Conservation (phyloP, 2,329 filamentous ascomycete species). For the Sclerotinia nivalis region DNA sequence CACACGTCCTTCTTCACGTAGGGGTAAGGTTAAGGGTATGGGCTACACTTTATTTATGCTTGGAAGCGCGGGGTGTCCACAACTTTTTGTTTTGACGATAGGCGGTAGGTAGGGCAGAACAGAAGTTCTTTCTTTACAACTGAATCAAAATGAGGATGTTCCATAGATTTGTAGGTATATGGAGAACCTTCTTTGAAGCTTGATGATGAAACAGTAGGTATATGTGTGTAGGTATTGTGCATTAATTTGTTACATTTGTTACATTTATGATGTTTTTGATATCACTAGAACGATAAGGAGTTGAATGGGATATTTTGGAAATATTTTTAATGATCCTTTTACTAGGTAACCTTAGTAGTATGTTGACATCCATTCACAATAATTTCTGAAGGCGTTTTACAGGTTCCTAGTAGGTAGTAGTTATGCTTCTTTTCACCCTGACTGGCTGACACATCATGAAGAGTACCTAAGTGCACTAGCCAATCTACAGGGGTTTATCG, state of each 20-base stretch:
- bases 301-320: neutral
- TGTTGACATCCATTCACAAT: neutral
- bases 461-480: slow-evolving; percentile 9
- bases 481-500: neutral
- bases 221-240: too few species aligned
- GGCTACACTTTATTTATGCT: slow-evolving; percentile 15
- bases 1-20: slow-evolving; percentile 10
- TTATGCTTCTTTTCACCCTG: too few species aligned
- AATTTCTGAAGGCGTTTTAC: neutral
- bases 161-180: neutral
- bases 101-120: slow-evolving; percentile 15
- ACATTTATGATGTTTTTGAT: too few species aligned
- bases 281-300: too few species aligned
- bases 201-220: too few species aligned
- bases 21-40: neutral
- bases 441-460: neutral
- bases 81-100: slow-evolving; percentile 8
- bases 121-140: slow-evolving; percentile 2
- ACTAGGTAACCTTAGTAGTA: neutral
- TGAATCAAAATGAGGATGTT: neutral
- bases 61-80: slow-evolving; percentile 22
- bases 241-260: too few species aligned
- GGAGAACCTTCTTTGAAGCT: neutral
- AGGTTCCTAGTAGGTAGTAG: too few species aligned
- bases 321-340: neutral